Evolutionary conservation across 78 protist genomes (phyloP).

Genomic region (Polysphondylium violaceum): DNA sequence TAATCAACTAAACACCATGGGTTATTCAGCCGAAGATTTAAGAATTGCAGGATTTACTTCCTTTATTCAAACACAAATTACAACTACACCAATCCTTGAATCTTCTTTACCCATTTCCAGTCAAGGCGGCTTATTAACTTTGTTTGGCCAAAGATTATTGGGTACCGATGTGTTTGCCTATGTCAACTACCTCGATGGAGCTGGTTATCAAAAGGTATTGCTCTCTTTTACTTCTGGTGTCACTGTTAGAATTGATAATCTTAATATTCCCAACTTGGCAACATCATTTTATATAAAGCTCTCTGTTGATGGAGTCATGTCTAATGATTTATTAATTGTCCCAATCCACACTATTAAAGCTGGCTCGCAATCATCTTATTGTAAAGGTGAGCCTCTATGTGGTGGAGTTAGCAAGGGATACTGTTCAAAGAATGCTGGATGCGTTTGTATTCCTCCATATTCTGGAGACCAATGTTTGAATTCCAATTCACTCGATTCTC

Average conservation of each 20-base stretch:
- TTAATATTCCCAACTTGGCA: constrained; percentile 5
- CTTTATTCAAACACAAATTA: neutral
- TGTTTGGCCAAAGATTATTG: constrained; percentile 14
- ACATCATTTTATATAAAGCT: constrained; percentile 15
- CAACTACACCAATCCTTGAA: neutral
- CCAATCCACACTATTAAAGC: too few relatives aligned
- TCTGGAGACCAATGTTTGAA: too few relatives aligned
- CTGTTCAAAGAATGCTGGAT: too few relatives aligned
- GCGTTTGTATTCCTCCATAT: too few relatives aligned
- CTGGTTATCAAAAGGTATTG: neutral
- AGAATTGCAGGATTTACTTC: neutral
- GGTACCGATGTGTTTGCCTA: neutral
- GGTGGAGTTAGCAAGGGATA: too few relatives aligned
- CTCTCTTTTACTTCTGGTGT: constrained; percentile 12
- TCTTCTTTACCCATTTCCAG: neutral
- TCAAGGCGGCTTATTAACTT: neutral
- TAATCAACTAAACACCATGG: constrained; percentile 17
- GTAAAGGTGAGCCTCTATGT: too few relatives aligned
- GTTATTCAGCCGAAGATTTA: neutral
- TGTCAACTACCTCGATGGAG: neutral
- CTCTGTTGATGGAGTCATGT: neutral
- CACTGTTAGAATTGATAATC: neutral
- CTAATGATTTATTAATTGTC: neutral
- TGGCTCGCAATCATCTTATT: too few relatives aligned
- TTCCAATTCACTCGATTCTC: too few relatives aligned